Conservation (phyloP, 352 stramenopile genomes). For the Lagenidium sp. region DNA sequence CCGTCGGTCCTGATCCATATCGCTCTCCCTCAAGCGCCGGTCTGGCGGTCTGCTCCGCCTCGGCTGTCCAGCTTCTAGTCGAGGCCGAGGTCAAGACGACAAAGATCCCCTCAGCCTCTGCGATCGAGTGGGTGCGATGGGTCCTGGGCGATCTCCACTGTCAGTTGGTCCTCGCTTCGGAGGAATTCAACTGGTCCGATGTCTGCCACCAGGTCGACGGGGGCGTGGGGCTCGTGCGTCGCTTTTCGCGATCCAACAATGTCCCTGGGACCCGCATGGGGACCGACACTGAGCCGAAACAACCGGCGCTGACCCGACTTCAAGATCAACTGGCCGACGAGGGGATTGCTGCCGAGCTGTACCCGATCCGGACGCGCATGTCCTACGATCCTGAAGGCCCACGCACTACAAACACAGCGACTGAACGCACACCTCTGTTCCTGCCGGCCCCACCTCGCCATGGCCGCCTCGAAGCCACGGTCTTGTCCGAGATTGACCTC, state of each 20-base stretch:
- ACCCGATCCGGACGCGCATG: slow-evolving; percentile 7
- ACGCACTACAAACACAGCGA: background rate
- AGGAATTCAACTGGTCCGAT: slow-evolving; percentile 14
- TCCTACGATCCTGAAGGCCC: background rate
- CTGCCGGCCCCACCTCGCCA: background rate
- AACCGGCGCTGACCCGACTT: no score
- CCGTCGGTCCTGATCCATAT: no score
- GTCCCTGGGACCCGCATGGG: no score
- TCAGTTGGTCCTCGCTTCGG: slow-evolving; percentile 8
- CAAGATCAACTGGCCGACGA: slow-evolving; percentile 6
- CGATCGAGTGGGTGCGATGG: slow-evolving; percentile 3
- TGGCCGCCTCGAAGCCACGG: slow-evolving; percentile 4
- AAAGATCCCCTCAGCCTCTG: no score
- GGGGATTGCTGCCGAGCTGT: slow-evolving; percentile 7
- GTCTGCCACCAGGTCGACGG: background rate
- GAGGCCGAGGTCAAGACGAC: background rate
- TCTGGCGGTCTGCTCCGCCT: slow-evolving; percentile 8
- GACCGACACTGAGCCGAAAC: no score
- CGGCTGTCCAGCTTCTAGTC: background rate
- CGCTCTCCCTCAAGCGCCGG: no score
- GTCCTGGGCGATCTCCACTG: slow-evolving; percentile 9
- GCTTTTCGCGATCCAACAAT: no score
- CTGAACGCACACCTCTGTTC: slow-evolving; percentile 9
- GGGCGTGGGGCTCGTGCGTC: background rate
- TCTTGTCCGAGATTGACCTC: slow-evolving; percentile 14